A percentile compares a stretch with the other conserved stretches of the same genome.
These are phyloP conservation scores for Meredithiella fracta DNA, from an alignment of 2,329 filamentous ascomycete genomes.

Conservation along the genomic window DNA sequence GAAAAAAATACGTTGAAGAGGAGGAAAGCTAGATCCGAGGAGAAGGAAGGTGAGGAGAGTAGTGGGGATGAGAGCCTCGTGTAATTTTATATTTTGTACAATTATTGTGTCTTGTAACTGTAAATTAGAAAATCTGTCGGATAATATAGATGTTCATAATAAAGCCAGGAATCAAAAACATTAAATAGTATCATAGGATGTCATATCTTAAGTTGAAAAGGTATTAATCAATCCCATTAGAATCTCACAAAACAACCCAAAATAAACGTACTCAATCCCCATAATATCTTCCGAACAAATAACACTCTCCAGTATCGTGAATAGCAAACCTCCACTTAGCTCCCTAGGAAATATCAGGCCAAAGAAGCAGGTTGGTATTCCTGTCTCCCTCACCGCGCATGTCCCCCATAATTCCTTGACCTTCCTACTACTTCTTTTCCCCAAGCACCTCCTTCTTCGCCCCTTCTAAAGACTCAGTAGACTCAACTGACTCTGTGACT, in stretches of 20 bases:
- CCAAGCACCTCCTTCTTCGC: neutral
- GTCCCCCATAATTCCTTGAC: neutral
- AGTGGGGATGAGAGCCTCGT: too few relatives aligned
- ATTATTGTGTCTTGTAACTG: neutral
- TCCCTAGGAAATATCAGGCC: neutral
- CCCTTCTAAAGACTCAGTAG: conserved; percentile 4
- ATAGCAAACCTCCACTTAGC: too few relatives aligned
- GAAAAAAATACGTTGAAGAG: too few relatives aligned
- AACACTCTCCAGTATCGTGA: too few relatives aligned
- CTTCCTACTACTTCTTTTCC: neutral
- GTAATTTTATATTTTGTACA: neutral
- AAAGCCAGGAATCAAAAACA: too few relatives aligned
- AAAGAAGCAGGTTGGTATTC: neutral
- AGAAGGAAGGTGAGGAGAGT: too few relatives aligned
- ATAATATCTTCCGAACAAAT: neutral
- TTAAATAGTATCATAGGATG: too few relatives aligned
- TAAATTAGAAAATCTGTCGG: too few relatives aligned
- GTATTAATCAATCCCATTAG: conserved; percentile 14
- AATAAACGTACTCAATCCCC: neutral
- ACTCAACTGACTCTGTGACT: neutral
- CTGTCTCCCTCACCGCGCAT: neutral
- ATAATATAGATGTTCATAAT: too few relatives aligned
- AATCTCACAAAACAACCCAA: conserved; percentile 9
- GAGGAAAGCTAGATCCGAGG: too few relatives aligned
- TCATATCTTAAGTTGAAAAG: neutral